Base-by-base conservation (phyloP, 495 filamentous ascomycete species). In the Hyaloscypha hepaticicola region DNA sequence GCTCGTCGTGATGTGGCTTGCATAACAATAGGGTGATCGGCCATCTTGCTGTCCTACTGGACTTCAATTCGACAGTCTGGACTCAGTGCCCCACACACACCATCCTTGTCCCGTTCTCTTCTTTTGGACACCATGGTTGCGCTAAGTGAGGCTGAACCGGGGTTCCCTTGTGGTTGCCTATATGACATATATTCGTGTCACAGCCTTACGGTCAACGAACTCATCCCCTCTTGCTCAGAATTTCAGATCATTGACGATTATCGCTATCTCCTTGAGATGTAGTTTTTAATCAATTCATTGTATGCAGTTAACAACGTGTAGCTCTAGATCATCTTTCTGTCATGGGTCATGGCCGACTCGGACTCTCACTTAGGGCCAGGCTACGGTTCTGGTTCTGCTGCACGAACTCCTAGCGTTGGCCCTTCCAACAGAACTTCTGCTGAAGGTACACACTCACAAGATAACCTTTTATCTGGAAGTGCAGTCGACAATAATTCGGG, bases 381-480 rank as follows among this genome's bases (percentile, higher is more conserved):
- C 19, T 33, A 31, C 55, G 27, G 25, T 33, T 5, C 22, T 33
- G 55, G 31, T 33, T 27, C 33, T 58, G 55, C 55, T n/a, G 4
- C 55, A 21, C 55, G 19, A 33, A 58, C 11, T n/a, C 27, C 55
- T 33, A 58, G 55, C 55, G 2, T 33, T 58, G 55, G 55, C 21
- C 55, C 29, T 6, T 58, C 55, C 22, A 33, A 26, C 19, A 3
- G 55, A 58, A 2, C 26, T 14, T 58, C 55, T 33, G 24, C 24
- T 34, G 55, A 58, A 14, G 27, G n/a, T 31, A 6, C 29, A 14
- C 26, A 24, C 29, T 58, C 55, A 12, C 26, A 58, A 33, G 55
- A 58, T 5, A 27, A 33, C 14, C 55, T 58, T 33, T n/a, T 58
- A n/a, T 58, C 55, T 31, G 19, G 55, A 33, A 33, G 9, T 33